Conservation (phyloP, 1,139 yeast species). For the Magnusiomyces tetraspermus region DNA sequence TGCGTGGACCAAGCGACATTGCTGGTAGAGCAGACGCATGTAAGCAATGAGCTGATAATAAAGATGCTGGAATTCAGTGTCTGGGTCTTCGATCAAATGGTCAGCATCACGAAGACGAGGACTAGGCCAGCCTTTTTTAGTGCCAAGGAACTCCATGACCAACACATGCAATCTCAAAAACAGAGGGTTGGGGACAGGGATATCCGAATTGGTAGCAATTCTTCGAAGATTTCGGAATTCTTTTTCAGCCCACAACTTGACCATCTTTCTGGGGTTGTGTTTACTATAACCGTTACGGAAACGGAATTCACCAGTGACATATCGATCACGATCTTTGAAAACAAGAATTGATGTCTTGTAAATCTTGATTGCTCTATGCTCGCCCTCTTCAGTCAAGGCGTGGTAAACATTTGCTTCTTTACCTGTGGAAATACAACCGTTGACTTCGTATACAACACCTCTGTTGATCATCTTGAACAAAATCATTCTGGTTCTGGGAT, state of each 20-base stretch:
- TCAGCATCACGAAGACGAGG: conserved; percentile 75
- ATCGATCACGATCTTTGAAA: conserved; percentile 90
- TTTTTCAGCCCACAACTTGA: conserved; percentile 96
- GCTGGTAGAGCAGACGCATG: conserved; percentile 80
- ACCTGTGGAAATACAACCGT: conserved; percentile 94
- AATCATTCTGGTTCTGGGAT: conserved; percentile 84
- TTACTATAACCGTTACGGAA: conserved; percentile 77
- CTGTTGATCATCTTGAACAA: conserved; percentile 71
- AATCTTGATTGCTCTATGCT: conserved; percentile 69
- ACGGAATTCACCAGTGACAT: conserved; percentile 92
- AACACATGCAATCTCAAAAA: conserved; percentile 83
- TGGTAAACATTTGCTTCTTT: conserved; percentile 98
- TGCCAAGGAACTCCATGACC: conserved; percentile 89
- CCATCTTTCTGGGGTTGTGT: conserved; percentile 95
- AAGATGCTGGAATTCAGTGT: conserved; percentile 45
- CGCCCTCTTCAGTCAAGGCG: conserved; percentile 61
- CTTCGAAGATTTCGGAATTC: conserved; percentile 89
- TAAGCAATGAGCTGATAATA: conserved; percentile 74
- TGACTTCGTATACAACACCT: conserved; percentile 74
- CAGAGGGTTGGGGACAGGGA: conserved; percentile 87
- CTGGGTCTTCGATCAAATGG: conserved; percentile 20
- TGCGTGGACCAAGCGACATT: conserved; percentile 88
- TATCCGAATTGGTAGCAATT: conserved; percentile 54
- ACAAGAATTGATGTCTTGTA: conserved; percentile 93
- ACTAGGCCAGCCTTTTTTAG: conserved; percentile 62